A percentile compares a stretch with the other conserved stretches of the same genome.
Evolutionary conservation across 106 monocot species (phyloP).

Genomic region (Chionographis japonica): DNA sequence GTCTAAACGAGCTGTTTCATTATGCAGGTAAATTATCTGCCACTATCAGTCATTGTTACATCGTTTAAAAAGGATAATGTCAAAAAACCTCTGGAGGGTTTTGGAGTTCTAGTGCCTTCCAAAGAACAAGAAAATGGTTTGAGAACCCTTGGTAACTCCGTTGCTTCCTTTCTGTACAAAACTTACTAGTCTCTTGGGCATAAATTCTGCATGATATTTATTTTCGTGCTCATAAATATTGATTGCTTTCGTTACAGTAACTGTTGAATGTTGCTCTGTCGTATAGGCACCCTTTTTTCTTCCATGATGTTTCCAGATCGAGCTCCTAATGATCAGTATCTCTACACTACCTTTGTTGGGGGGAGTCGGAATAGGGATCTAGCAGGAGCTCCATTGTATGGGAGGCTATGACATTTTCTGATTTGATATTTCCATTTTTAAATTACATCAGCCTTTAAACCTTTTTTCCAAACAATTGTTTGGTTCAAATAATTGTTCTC

Average conservation of each 20-base stretch:
- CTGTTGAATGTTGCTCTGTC: not conserved
- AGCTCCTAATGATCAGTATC: conserved; percentile 75
- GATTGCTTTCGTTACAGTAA: not conserved
- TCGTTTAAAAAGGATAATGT: conserved; percentile 80
- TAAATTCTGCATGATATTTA: too few species aligned
- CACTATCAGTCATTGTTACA: conserved; percentile 78
- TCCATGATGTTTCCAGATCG: conserved; percentile 99
- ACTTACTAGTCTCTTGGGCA: too few species aligned
- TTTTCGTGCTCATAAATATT: too few species aligned
- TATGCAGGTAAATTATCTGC: conserved; percentile 81
- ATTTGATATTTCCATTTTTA: not conserved
- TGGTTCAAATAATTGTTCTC: conserved; percentile 7
- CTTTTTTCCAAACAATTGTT: not conserved
- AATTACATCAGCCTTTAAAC: not conserved
- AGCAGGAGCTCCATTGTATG: conserved; percentile 84
- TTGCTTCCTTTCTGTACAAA: not conserved
- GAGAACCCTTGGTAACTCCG: conserved; percentile 70
- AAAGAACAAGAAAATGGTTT: conserved; percentile 86
- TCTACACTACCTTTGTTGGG: conserved; percentile 92
- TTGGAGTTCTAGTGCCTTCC: conserved; percentile 94
- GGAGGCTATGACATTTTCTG: not conserved
- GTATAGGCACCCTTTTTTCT: conserved; percentile 91
- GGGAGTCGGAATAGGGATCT: conserved; percentile 85
- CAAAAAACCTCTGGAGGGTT: conserved; percentile 82
- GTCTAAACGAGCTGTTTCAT: not conserved